Base-by-base conservation (phyloP, 768 basidiomycete species). In the Hirschioporus abietinus region DNA sequence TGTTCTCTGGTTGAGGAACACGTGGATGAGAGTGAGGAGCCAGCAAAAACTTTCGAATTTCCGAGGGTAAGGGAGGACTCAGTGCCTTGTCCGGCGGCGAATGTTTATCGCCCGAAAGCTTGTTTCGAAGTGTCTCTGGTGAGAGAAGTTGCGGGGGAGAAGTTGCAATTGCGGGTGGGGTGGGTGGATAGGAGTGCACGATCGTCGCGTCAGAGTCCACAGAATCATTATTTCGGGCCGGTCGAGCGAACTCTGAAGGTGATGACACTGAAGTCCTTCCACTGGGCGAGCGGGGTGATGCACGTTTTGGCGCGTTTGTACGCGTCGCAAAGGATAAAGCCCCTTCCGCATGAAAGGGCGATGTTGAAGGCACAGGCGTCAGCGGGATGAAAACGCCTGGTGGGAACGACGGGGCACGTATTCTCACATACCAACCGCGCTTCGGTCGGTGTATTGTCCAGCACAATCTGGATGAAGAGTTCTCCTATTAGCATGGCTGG, bases 401-500 rank as follows among this genome's bases (percentile, higher is more conserved):
- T 0, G 90, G 88, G 69, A 92, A 93, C 4, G 81, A 71, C 0
- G 92, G 92, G 1, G 90, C 79, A 36, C 89, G 84, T 26, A 94
- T 78, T 58, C 89, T 89, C 67, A 94, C 86, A 75, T 93, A 94
- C 92, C 92, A 94, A 60, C 92, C 92, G 30, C 89, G 85, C 66
- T 87, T 86, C 0, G 92, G 92, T 6, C 87, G 85, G 73, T 93
- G 92, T 27, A 93, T 86, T 10, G 85, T 85, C 92, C 92, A 94
- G 65, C 84, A 82, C 1, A 91, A 74, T 0, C 83, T 82, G 25
- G 83, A 85, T 4, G 84, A 87, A n/a, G 84, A 81, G 57, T 89
- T 89, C 66, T 93, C 89, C 90, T 89, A 67, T 23, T 20, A 0
- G 58, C 18, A 17, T 66, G 25, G 24, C 24, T 34, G 35, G 63